Percentiles rank a stretch among this genome's conserved stretches.
Evolutionary conservation across 441 rosid genomes (phyloP).

Genomic region (Adansonia rubrostipa): DNA sequence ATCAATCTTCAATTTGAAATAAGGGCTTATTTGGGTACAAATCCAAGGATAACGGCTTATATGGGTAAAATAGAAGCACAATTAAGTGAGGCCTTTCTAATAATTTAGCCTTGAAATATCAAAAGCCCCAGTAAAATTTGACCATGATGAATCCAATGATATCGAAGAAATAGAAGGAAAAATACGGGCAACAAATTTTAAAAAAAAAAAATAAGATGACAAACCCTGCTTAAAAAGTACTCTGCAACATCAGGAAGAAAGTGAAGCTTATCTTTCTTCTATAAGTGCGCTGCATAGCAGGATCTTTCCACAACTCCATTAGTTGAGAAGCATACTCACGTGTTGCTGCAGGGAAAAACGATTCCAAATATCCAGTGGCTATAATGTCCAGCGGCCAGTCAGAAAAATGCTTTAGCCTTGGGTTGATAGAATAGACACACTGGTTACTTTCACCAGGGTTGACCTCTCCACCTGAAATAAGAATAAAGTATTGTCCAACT

Average conservation of each 20-base stretch:
- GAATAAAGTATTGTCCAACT: constrained; percentile 5
- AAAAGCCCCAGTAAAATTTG: background rate
- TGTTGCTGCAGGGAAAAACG: constrained; percentile 98
- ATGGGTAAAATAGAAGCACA: too few relatives aligned
- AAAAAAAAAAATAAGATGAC: background rate
- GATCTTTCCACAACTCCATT: constrained; percentile 98
- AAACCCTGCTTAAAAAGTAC: constrained; percentile 92
- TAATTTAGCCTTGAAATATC: background rate
- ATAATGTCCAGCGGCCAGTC: constrained; percentile 98
- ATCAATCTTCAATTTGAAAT: too few relatives aligned
- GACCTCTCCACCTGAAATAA: constrained; percentile 58
- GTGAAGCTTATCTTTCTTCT: constrained; percentile 89
- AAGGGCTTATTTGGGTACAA: too few relatives aligned
- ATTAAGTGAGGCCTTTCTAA: too few relatives aligned
- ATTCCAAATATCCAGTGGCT: constrained; percentile 96
- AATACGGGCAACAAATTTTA: background rate
- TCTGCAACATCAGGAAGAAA: constrained; percentile 96
- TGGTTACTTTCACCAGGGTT: constrained; percentile 46
- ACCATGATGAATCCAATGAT: background rate
- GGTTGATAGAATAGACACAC: constrained; percentile 78
- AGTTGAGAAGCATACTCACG: constrained; percentile 90
- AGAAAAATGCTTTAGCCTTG: constrained; percentile 92
- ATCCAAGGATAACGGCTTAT: too few relatives aligned
- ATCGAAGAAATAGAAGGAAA: background rate
- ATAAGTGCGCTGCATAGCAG: constrained; percentile 89